phyloP scores from a whole-genome alignment of 1,284 basidiomycete species.

The Coniferiporia weirii region DNA sequence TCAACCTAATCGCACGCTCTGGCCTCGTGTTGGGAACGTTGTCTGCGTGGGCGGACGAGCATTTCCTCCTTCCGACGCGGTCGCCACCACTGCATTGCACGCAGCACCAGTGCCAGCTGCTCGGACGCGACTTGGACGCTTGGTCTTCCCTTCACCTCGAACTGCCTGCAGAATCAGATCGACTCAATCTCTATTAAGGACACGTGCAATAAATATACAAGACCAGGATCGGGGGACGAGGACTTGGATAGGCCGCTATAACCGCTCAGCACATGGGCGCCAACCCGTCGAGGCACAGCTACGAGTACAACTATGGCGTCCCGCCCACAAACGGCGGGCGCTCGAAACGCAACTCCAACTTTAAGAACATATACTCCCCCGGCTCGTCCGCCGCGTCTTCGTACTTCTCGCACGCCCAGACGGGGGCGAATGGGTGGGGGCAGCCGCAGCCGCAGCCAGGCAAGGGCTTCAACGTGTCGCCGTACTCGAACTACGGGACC shows the following conservation, averaged over 20 bases:
- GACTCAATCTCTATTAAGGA: no score
- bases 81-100: background rate
- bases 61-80: background rate
- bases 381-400: background rate
- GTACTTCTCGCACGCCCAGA: background rate
- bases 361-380: background rate
- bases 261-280: slow-evolving; percentile 9
- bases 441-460: background rate
- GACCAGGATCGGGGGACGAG: background rate
- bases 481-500: background rate
- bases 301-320: slow-evolving; percentile 10
- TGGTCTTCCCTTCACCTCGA: no score
- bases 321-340: background rate
- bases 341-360: background rate
- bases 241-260: background rate
- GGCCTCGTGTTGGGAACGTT: slow-evolving; percentile 10
- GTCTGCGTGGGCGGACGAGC: background rate
- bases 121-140: no score
- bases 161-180: no score
- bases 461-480: no score
- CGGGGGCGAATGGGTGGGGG: background rate
- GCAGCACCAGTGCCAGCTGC: background rate
- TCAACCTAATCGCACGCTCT: background rate
- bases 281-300: slow-evolving; percentile 10
- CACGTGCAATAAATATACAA: background rate